A percentile compares a stretch with the other conserved stretches of the same genome.
Evolutionary conservation across 2,329 filamentous ascomycete species (phyloP).

Genomic region (Nemania serpens): DNA sequence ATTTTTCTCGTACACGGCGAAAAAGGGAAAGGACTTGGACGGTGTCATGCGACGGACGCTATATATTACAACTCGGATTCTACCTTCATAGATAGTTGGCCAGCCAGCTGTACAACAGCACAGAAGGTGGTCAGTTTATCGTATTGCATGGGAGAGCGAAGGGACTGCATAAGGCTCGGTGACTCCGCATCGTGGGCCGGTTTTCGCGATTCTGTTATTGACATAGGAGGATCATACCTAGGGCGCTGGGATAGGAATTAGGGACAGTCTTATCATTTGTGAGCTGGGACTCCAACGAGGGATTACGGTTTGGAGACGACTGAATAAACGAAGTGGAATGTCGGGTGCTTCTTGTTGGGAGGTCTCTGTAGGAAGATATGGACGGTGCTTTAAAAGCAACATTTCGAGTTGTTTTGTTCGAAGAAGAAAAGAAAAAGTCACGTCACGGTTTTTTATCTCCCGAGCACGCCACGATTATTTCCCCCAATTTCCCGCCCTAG

Average conservation of each 20-base stretch:
- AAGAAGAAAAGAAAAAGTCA: too few relatives aligned
- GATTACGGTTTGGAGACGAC: constrained; percentile 2
- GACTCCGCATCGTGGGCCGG: constrained; percentile 23
- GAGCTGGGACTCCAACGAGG: constrained; percentile 8
- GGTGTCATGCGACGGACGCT: constrained; percentile 22
- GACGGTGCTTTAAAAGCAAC: neutral
- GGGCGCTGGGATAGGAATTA: constrained; percentile 14
- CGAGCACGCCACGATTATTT: too few relatives aligned
- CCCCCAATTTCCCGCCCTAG: neutral
- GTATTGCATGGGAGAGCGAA: constrained; percentile 28
- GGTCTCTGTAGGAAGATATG: neutral
- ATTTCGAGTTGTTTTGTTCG: neutral
- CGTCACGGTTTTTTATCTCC: too few relatives aligned
- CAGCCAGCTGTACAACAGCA: constrained; percentile 6
- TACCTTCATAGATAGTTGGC: constrained; percentile 17
- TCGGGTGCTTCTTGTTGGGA: constrained; percentile 1
- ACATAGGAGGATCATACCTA: constrained; percentile 8
- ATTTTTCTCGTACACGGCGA: constrained; percentile 24
- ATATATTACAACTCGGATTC: constrained; percentile 27
- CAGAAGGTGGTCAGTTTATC: constrained; percentile 18
- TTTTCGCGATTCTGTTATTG: constrained; percentile 22
- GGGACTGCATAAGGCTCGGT: constrained; percentile 27
- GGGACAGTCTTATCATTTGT: constrained; percentile 10
- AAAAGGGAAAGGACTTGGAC: constrained; percentile 21
- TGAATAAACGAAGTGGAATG: constrained; percentile 2